phyloP scores from a whole-genome alignment of 306 rosid genomes.

The Quercus alba region DNA sequence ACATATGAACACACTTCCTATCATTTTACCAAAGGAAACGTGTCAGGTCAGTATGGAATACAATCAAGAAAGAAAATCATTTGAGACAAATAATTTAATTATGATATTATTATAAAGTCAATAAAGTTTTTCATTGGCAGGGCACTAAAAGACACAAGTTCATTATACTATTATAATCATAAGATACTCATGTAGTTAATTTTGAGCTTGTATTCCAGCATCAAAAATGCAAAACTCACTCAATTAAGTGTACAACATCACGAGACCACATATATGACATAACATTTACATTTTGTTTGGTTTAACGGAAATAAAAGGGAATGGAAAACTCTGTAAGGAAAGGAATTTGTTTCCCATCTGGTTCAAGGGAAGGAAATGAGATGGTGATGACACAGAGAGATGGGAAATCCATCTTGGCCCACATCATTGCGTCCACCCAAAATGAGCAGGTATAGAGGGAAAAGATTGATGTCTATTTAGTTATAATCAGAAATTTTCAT shows the following conservation, averaged over 20 bases:
- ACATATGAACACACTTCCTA: background rate
- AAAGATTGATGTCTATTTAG: too few relatives aligned
- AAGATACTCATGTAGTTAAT: background rate
- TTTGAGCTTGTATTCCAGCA: background rate
- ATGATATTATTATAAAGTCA: too few relatives aligned
- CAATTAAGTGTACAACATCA: background rate
- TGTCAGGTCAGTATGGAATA: background rate
- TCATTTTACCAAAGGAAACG: background rate
- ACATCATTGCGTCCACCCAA: too few relatives aligned
- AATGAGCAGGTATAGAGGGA: too few relatives aligned
- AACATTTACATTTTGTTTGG: background rate
- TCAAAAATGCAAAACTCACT: background rate
- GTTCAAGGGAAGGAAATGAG: too few relatives aligned
- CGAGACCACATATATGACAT: background rate
- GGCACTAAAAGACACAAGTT: background rate
- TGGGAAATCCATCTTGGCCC: too few relatives aligned
- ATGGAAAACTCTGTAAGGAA: too few relatives aligned
- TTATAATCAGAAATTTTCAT: too few relatives aligned
- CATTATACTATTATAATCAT: background rate
- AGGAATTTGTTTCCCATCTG: too few relatives aligned
- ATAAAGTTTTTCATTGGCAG: background rate
- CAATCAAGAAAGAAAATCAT: background rate
- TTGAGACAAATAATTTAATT: background rate
- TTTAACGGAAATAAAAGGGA: too few relatives aligned
- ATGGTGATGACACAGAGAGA: too few relatives aligned